Evolutionary conservation across 768 basidiomycete species (phyloP), one percentile per base, ranked within the genome.

Genomic region (Trametes sanguinea): DNA sequence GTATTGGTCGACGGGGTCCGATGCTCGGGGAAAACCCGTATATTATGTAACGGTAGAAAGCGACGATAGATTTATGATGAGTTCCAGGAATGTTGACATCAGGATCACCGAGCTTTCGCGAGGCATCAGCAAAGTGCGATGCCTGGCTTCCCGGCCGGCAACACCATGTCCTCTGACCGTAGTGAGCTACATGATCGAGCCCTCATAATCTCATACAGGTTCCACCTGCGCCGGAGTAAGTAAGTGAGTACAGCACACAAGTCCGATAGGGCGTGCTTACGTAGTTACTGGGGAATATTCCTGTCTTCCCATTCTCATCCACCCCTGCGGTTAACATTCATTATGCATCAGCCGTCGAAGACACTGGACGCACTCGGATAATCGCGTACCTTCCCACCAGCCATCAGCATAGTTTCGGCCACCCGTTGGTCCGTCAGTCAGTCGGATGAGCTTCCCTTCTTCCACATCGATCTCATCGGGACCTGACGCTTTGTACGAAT

Each of bases 211-310:
- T 37, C 44, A 54, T 54, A 73, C 69, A 65, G 74, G 67, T 72
- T 86, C 81, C 60, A 86, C 85, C 85, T 85, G 69, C 45, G 45
- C 8, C 43, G 51, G 58, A 44, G 50, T 53, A 61, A 66, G 56
- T 53, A 55, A 50, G 54, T 56, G 47, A 54, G 53, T 51, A 30
- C 29, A 50, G 32, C 27, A 6, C 30, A 7, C 27, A 32, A 50
- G 30, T 52, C 43, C 62, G 33, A 33, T 43, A 22, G 5, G 46
- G 22, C 11, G 8, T 35, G 16, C 90, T 74, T 75, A 93, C 92
- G 80, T 93, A 93, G 76, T 91, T 92, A 74, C 88, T 91, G 30
- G 92, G 92, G 76, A 94, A 94, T 68, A 93, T 91, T 5, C 91
- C 91, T 73, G 84, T 90, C 71, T 72, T 77, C 56, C 90, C 87